Conservation (phyloP, 1,284 basidiomycete genomes). For the Papiliotrema flavescens region DNA sequence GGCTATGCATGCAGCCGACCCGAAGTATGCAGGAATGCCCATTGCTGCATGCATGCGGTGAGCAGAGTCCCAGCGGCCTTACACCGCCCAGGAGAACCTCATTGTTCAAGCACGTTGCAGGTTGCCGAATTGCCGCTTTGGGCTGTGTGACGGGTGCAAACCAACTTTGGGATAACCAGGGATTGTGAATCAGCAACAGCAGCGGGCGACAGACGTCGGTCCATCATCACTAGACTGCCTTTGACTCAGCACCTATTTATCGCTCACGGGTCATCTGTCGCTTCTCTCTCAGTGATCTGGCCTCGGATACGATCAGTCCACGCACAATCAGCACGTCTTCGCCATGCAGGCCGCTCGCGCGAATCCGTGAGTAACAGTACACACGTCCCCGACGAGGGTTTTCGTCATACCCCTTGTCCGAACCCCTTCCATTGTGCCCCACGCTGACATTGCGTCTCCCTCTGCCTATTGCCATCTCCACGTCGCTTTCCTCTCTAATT, state of each 20-base stretch:
- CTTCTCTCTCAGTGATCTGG: not conserved
- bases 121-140: too few relatives aligned
- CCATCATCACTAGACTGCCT: too few relatives aligned
- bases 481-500: not conserved
- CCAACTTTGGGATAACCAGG: too few relatives aligned
- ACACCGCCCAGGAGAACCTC: too few relatives aligned
- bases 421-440: not conserved
- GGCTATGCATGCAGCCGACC: too few relatives aligned
- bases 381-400: not conserved
- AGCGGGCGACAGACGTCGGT: not conserved
- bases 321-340: not conserved
- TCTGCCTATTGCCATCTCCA: not conserved
- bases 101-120: too few relatives aligned
- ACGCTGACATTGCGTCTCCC: not conserved
- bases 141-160: too few relatives aligned
- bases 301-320: not conserved
- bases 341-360: conserved; percentile 14
- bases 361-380: conserved; percentile 11
- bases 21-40: too few relatives aligned
- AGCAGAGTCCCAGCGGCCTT: too few relatives aligned
- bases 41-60: too few relatives aligned
- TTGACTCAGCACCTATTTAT: too few relatives aligned
- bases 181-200: not conserved
- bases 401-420: not conserved
- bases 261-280: too few relatives aligned